These are phyloP conservation scores for Ophiocytium majus DNA, from an alignment of 352 stramenopile species.

Conservation along the genomic window DNA sequence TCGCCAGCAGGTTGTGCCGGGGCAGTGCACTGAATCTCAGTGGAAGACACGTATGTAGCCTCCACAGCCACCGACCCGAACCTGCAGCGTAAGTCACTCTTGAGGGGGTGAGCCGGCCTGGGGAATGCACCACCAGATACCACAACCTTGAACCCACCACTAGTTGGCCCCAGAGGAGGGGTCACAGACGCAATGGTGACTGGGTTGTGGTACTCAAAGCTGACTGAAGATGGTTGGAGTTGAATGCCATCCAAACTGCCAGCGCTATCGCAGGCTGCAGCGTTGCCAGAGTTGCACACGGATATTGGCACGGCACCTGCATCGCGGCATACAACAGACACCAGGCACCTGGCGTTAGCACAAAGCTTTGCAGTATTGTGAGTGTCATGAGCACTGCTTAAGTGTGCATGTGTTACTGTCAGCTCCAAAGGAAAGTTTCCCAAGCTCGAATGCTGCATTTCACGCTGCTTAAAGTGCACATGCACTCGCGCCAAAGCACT, in stretches of 20 bases:
- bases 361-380: too few species aligned
- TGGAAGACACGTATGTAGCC: constrained; percentile 66
- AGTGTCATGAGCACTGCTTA: too few species aligned
- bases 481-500: too few species aligned
- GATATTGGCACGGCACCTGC: constrained; percentile 62
- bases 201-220: constrained; percentile 68
- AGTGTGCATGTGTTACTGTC: too few species aligned
- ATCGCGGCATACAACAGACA: too few species aligned
- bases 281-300: constrained; percentile 67
- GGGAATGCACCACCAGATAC: constrained; percentile 76
- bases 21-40: constrained; percentile 73
- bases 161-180: constrained; percentile 69
- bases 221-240: not conserved
- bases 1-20: constrained; percentile 67
- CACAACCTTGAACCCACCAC: constrained; percentile 79
- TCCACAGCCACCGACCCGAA: constrained; percentile 73
- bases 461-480: too few species aligned
- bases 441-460: too few species aligned
- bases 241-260: constrained; percentile 24
- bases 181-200: constrained; percentile 68
- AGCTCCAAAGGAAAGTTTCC: too few species aligned
- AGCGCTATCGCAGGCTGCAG: constrained; percentile 26
- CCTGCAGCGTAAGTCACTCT: constrained; percentile 68
- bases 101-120: constrained; percentile 63
- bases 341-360: too few species aligned